Evolutionary conservation across 2,329 filamentous ascomycete genomes (phyloP).

Genomic region (Hansfordia pulvinata): DNA sequence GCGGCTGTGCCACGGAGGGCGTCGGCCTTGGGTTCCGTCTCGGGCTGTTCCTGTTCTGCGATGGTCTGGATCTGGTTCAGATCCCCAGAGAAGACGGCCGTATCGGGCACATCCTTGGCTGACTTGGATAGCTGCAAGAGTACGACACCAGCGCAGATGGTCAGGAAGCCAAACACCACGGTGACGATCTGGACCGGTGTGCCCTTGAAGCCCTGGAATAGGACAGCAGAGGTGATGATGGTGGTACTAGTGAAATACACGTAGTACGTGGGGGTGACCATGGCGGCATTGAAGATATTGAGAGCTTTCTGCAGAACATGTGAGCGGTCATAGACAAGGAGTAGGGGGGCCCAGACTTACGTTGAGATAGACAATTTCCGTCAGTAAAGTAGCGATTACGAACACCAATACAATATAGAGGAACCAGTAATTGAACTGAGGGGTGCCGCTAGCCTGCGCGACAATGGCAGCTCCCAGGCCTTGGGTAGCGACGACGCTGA

Average conservation of each 20-base stretch:
- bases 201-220: conserved; percentile 91
- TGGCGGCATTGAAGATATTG: conserved; percentile 89
- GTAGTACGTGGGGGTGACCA: conserved; percentile 97
- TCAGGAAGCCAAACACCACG: conserved; percentile 84
- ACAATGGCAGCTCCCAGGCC: conserved; percentile 85
- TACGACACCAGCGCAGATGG: conserved; percentile 87
- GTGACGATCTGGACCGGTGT: conserved; percentile 69
- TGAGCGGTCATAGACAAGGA: conserved; percentile 16
- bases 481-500: conserved; percentile 91
- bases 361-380: conserved; percentile 91
- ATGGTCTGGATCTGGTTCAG: conserved; percentile 92
- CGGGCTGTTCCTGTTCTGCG: conserved; percentile 88
- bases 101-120: conserved; percentile 90
- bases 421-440: conserved; percentile 97
- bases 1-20: conserved; percentile 85
- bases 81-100: conserved; percentile 83
- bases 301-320: conserved; percentile 71
- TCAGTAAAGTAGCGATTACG: conserved; percentile 75
- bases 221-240: conserved; percentile 81
- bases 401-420: conserved; percentile 85
- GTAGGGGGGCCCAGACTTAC: conserved; percentile 39
- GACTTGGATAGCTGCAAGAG: conserved; percentile 94
- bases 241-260: conserved; percentile 96
- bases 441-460: conserved; percentile 65
- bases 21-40: conserved; percentile 90